Base-by-base conservation (phyloP, 2,329 filamentous ascomycete species). In the Botryosphaeria dothidea region DNA sequence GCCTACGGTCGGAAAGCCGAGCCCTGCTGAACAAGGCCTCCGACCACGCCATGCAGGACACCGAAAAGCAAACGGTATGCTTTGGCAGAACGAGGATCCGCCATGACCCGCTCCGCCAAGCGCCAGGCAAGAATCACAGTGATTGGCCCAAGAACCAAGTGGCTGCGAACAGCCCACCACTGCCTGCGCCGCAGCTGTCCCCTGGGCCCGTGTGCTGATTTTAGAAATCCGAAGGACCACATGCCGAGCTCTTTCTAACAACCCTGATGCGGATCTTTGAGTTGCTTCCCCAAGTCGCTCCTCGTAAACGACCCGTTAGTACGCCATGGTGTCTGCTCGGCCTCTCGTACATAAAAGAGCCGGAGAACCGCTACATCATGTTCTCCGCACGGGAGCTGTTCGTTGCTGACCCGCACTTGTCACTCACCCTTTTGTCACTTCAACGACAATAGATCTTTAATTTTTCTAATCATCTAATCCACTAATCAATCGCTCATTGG, bases 201-300 rank as follows among this genome's bases (percentile, higher is more conserved):
- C n/a, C 29, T 6, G 41, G 25, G 57, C 57, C 57, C 57, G 57
- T 48, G 41, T 48, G 19, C 29, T 49, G 41, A 61, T 61, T 61
- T 19, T 61, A 46, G 57, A 61, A 56, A 49, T 38, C 29, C 58
- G 29, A 38, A 49, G n/a, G 45, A 49, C 43, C 34, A 51, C 2
- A 29, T 51, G 45, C 58, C 58, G 19, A 38, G 58, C 58, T 17
- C 23, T 23, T 9, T 21, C 45, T 27, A 38, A 48, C 25, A 13
- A 34, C 8, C 58, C 58, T 19, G 21, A 23, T 21, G 58, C 51
- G 45, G 45, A 41, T 51, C 58, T 13, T 41, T 11, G 58, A 51
- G 45, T 17, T 48, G 7, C 21, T 4, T 7, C n/a, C 21, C 58
- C 25, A 43, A 49, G 6, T 6, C 15, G 21, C 34, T 36, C n/a